Percentiles rank a stretch among this genome's conserved stretches.
phyloP scores from a whole-genome alignment of 78 protist species.

The Dictyostelium capitatum region DNA sequence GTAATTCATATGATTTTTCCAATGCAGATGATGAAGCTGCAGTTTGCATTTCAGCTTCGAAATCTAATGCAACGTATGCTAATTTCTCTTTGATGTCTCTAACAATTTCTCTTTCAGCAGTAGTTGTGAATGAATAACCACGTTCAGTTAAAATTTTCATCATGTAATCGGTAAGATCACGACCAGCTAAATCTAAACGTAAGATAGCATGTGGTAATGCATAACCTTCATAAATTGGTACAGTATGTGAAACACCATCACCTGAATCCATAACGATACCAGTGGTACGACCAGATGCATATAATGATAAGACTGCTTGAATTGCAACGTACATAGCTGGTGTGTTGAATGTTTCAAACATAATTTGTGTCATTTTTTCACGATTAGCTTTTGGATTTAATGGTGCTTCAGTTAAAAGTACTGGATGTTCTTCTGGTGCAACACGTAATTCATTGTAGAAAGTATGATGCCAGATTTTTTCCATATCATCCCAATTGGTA shows the following conservation, averaged over 20 bases:
- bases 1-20: slow-evolving; percentile 91
- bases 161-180: slow-evolving; percentile 91
- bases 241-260: slow-evolving; percentile 89
- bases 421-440: slow-evolving; percentile 89
- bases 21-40: slow-evolving; percentile 82
- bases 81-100: slow-evolving; percentile 91
- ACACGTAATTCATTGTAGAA: slow-evolving; percentile 59
- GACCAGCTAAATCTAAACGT: slow-evolving; percentile 80
- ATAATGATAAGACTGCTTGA: slow-evolving; percentile 86
- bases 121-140: slow-evolving; percentile 85
- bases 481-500: slow-evolving; percentile 53
- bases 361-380: slow-evolving; percentile 94
- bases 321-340: slow-evolving; percentile 88
- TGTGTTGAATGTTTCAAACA: slow-evolving; percentile 86
- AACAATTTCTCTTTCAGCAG: slow-evolving; percentile 20
- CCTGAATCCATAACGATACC: slow-evolving; percentile 93
- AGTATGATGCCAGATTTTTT: slow-evolving; percentile 38
- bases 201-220: slow-evolving; percentile 86
- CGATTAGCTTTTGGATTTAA: slow-evolving; percentile 80
- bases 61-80: slow-evolving; percentile 38
- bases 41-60: slow-evolving; percentile 87
- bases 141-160: slow-evolving; percentile 79
- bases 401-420: slow-evolving; percentile 95
- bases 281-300: slow-evolving; percentile 94
- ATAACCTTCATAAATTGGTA: slow-evolving; percentile 94